These are phyloP conservation scores for Tolypocladium ovalisporum DNA, from an alignment of 2,329 filamentous ascomycete genomes.

Conservation along the genomic window DNA sequence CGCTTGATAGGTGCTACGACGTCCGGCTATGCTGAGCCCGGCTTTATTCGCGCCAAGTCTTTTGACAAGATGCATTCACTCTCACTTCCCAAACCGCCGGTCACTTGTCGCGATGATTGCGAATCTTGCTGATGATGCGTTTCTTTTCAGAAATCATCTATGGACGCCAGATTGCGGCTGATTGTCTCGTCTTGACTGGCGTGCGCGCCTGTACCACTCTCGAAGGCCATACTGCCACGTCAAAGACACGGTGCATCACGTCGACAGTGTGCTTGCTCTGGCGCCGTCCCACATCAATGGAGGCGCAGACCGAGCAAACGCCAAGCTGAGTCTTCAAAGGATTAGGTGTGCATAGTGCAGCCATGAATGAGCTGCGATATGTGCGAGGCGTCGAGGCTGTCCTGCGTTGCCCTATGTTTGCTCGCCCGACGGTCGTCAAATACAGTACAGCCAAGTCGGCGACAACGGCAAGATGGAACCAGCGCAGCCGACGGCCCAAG, in stretches of 20 bases:
- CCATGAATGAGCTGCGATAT: no score
- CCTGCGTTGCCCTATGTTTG: neutral
- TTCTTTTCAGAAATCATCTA: no score
- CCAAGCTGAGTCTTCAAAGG: neutral
- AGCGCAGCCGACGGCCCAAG: neutral
- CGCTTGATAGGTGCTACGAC: no score
- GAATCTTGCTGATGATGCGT: no score
- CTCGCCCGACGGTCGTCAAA: no score
- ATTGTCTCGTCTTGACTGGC: neutral
- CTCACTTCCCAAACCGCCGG: no score
- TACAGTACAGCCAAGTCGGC: no score
- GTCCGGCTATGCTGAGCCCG: no score
- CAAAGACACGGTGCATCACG: neutral
- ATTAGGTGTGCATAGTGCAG: no score
- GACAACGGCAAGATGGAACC: neutral
- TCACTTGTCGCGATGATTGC: no score
- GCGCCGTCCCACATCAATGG: neutral
- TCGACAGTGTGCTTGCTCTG: neutral
- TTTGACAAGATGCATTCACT: no score
- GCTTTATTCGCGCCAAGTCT: no score
- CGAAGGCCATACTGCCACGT: neutral
- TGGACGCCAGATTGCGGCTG: neutral
- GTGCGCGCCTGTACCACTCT: neutral
- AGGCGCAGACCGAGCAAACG: neutral
- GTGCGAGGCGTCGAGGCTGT: neutral